phyloP scores from a whole-genome alignment of 2,329 filamentous ascomycete species.

The Paecilomyces sp. region DNA sequence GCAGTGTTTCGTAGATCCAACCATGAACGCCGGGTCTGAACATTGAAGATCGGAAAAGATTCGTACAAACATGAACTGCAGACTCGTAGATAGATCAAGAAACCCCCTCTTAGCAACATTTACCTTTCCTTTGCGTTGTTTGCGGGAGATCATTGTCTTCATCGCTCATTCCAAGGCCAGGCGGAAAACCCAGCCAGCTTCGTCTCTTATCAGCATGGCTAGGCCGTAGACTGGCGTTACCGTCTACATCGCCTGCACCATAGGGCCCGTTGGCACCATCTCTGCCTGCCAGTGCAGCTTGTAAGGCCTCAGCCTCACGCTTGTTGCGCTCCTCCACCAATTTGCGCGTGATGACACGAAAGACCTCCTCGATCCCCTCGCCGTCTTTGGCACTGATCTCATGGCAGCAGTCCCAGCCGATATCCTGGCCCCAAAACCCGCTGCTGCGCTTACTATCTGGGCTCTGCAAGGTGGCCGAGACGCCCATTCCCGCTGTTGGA shows the following conservation, averaged over 20 bases:
- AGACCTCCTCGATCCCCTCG: conserved; percentile 94
- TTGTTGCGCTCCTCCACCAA: conserved; percentile 62
- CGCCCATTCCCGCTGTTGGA: conserved; percentile 48
- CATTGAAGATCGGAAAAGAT: neutral
- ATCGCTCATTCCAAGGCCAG: conserved; percentile 32
- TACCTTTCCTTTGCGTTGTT: conserved; percentile 25
- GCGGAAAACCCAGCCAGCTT: conserved; percentile 59
- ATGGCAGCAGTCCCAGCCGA: conserved; percentile 95
- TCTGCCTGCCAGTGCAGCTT: conserved; percentile 37
- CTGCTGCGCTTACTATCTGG: conserved; percentile 40
- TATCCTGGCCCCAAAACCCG: conserved; percentile 73
- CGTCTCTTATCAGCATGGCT: conserved; percentile 55
- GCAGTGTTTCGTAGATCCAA: neutral
- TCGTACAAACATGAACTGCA: neutral
- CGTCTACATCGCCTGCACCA: conserved; percentile 38
- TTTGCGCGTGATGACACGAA: conserved; percentile 82
- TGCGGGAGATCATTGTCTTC: conserved; percentile 22
- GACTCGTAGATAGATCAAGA: conserved; percentile 2
- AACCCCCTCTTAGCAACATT: conserved; percentile 29
- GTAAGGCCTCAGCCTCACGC: conserved; percentile 43
- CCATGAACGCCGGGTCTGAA: neutral
- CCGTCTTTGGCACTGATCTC: conserved; percentile 92
- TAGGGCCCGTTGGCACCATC: conserved; percentile 37
- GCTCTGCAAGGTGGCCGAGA: conserved; percentile 19
- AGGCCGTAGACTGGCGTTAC: conserved; percentile 53